Conservation (phyloP, 441 rosid genomes). For the Pelargonium fulgidum region DNA sequence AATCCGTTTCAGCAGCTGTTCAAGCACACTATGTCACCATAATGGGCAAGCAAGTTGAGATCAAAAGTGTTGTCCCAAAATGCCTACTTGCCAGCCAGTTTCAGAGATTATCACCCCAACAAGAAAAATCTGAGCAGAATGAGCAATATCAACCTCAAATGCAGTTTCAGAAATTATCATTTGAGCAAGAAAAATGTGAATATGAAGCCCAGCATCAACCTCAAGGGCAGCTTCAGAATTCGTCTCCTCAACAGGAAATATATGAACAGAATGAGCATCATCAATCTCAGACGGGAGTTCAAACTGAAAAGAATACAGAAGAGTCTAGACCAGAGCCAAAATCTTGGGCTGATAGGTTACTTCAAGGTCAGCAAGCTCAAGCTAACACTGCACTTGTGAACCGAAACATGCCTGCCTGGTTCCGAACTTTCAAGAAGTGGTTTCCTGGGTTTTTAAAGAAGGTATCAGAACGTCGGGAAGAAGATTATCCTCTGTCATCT, state of each 20-base stretch:
- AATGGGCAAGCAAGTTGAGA: slow-evolving; percentile 54
- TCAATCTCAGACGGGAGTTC: neutral
- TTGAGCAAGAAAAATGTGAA: neutral
- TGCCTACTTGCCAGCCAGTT: slow-evolving; percentile 20
- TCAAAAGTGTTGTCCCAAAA: slow-evolving; percentile 41
- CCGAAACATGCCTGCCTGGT: slow-evolving; percentile 44
- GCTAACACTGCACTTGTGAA: slow-evolving; percentile 10
- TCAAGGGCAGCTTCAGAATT: slow-evolving; percentile 12
- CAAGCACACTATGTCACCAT: slow-evolving; percentile 37
- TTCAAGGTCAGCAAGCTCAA: slow-evolving; percentile 28
- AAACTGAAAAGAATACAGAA: slow-evolving; percentile 17
- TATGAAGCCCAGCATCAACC: slow-evolving; percentile 9
- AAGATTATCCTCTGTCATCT: slow-evolving; percentile 70
- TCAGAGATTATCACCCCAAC: slow-evolving; percentile 22
- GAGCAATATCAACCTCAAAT: slow-evolving; percentile 1
- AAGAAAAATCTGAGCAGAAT: slow-evolving; percentile 18
- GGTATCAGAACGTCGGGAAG: slow-evolving; percentile 30
- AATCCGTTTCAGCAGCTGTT: slow-evolving; percentile 48
- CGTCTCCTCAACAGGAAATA: neutral
- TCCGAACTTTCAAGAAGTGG: slow-evolving; percentile 60
- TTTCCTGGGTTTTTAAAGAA: slow-evolving; percentile 49
- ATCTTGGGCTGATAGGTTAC: slow-evolving; percentile 47
- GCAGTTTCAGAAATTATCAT: neutral
- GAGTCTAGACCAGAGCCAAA: slow-evolving; percentile 28
- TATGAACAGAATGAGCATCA: neutral